Evolutionary conservation across 2,329 filamentous ascomycete species (phyloP).

Genomic region (Teratosphaeria zuluensis): DNA sequence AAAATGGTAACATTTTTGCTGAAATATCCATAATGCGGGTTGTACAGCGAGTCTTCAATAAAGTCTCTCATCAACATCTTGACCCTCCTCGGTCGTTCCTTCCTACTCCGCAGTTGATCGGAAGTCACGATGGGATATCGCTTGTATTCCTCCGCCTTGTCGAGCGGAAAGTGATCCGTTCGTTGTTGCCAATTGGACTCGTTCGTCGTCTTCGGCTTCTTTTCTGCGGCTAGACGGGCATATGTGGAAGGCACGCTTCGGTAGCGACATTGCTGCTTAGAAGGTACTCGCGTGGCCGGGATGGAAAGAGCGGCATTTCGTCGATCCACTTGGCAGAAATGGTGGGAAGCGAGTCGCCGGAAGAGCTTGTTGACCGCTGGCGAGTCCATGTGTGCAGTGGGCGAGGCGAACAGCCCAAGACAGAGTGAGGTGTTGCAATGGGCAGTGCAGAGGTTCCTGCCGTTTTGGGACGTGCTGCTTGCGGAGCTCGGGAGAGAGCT

Average conservation of each 20-base stretch:
- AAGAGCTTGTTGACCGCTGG: conserved; percentile 69
- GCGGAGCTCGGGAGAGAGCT: not conserved
- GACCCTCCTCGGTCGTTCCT: conserved; percentile 70
- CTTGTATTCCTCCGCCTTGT: conserved; percentile 71
- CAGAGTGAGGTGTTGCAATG: not conserved
- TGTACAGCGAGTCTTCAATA: conserved; percentile 63
- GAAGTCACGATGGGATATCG: conserved; percentile 77
- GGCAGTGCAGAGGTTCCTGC: not conserved
- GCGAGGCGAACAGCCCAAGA: not conserved
- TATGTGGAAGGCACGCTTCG: conserved; percentile 7
- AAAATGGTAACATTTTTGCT: conserved; percentile 50
- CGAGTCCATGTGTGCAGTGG: conserved; percentile 60
- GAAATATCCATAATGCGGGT: conserved; percentile 23
- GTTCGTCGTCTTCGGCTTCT: conserved; percentile 32
- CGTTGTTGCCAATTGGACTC: conserved; percentile 82
- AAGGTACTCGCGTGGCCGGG: conserved; percentile 33
- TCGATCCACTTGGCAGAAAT: conserved; percentile 29
- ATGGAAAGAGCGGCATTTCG: conserved; percentile 41
- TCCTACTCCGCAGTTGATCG: conserved; percentile 61
- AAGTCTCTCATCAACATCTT: conserved; percentile 98
- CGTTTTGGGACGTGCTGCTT: not conserved
- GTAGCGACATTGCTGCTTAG: conserved; percentile 18
- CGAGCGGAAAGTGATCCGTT: conserved; percentile 60
- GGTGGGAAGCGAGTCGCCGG: conserved; percentile 72
- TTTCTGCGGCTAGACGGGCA: conserved; percentile 6